Percentiles rank a stretch among this genome's conserved stretches.
These are phyloP conservation scores for Purshia tridentata DNA, from an alignment of 306 rosid genomes.

Conservation along the genomic window DNA sequence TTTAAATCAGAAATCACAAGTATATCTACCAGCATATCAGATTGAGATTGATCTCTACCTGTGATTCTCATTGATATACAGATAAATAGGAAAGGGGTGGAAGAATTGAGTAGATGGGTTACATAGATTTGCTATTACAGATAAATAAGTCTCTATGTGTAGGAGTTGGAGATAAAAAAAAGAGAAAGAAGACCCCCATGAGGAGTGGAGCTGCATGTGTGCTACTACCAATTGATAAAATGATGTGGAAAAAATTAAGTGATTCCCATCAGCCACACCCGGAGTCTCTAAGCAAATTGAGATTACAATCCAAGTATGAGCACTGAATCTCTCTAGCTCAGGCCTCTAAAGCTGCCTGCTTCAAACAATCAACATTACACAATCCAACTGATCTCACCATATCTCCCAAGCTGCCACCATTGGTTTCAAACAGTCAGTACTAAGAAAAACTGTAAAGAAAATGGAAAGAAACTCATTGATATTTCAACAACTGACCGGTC, in stretches of 20 bases:
- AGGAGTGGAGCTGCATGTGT: background rate
- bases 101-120: too few species aligned
- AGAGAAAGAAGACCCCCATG: background rate
- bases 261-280: slow-evolving; percentile 29
- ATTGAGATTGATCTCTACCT: too few species aligned
- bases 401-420: slow-evolving; percentile 56
- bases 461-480: background rate
- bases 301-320: slow-evolving; percentile 26
- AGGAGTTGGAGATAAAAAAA: too few species aligned
- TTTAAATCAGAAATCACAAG: too few species aligned
- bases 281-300: slow-evolving; percentile 15
- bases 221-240: slow-evolving; percentile 4
- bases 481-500: slow-evolving; percentile 49
- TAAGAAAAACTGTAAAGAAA: background rate
- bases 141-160: too few species aligned
- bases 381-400: slow-evolving; percentile 73
- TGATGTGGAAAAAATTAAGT: background rate
- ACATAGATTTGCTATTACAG: too few species aligned
- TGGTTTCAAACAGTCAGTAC: slow-evolving; percentile 12
- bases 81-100: too few species aligned
- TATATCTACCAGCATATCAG: too few species aligned
- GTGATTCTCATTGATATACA: too few species aligned
- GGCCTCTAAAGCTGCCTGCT: slow-evolving; percentile 50
- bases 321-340: slow-evolving; percentile 24
- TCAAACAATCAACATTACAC: slow-evolving; percentile 66